These are phyloP conservation scores for Vigna mungo DNA, from an alignment of 306 rosid genomes.

Conservation along the genomic window DNA sequence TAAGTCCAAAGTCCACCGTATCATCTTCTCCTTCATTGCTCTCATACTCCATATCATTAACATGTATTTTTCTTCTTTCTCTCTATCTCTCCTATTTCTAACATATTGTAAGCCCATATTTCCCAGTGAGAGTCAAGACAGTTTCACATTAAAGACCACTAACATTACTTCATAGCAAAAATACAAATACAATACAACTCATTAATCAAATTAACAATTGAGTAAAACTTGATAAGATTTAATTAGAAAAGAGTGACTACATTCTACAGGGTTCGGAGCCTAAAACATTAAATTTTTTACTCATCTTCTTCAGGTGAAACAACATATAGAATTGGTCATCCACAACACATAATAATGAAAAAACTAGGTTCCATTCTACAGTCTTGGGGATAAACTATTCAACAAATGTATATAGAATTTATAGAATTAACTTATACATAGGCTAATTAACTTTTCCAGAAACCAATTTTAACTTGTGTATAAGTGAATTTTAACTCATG, in stretches of 20 bases:
- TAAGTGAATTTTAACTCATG: background rate
- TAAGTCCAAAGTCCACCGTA: background rate
- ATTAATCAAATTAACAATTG: background rate
- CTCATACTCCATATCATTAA: background rate
- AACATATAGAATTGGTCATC: background rate
- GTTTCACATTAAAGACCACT: background rate
- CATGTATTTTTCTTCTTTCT: background rate
- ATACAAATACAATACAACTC: background rate
- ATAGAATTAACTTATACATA: background rate
- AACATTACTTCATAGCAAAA: background rate
- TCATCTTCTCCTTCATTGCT: background rate
- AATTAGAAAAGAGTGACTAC: background rate
- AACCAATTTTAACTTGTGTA: background rate
- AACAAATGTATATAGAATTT: background rate
- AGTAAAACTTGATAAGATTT: background rate
- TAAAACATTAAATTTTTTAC: background rate
- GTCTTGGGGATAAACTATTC: background rate
- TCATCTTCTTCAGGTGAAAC: background rate
- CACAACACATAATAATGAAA: background rate
- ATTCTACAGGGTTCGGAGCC: background rate
- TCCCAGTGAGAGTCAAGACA: background rate
- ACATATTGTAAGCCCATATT: slow-evolving; percentile 12
- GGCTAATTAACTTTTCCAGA: background rate
- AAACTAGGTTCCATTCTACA: background rate
- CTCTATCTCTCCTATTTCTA: background rate